Conservation (phyloP, 2,329 filamentous ascomycete species). For the Claviceps sp. region DNA sequence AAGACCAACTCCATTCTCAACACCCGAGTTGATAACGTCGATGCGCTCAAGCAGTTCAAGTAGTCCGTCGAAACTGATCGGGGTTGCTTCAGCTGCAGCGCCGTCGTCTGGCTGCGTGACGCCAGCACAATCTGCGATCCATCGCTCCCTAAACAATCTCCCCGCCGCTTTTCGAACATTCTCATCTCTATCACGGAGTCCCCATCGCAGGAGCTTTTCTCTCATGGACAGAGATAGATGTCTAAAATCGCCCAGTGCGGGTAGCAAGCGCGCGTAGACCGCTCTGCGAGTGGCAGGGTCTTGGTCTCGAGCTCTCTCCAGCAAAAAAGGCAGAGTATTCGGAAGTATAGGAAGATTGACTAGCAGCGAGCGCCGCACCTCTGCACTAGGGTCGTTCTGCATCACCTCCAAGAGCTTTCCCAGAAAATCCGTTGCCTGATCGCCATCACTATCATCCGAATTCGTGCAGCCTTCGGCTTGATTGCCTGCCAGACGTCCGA, state of each 20-base stretch:
- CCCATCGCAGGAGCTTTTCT: slow-evolving; percentile 92
- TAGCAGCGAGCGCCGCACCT: slow-evolving; percentile 78
- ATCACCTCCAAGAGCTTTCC: slow-evolving; percentile 77
- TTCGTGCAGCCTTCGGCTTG: slow-evolving; percentile 57
- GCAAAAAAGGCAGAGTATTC: slow-evolving; percentile 68
- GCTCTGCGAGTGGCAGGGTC: slow-evolving; percentile 74
- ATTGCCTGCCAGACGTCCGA: slow-evolving; percentile 73
- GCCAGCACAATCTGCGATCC: slow-evolving; percentile 90
- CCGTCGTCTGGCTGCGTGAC: slow-evolving; percentile 45
- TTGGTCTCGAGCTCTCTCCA: slow-evolving; percentile 82
- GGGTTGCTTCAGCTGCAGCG: slow-evolving; percentile 40
- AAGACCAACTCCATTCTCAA: slow-evolving; percentile 78
- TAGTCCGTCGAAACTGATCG: slow-evolving; percentile 67
- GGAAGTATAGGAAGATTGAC: slow-evolving; percentile 82
- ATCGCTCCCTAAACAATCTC: slow-evolving; percentile 82
- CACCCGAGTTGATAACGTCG: slow-evolving; percentile 79
- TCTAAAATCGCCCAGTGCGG: slow-evolving; percentile 83
- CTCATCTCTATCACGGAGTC: slow-evolving; percentile 84
- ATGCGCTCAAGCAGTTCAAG: slow-evolving; percentile 88
- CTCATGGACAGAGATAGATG: slow-evolving; percentile 87
- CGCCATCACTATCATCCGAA: slow-evolving; percentile 54
- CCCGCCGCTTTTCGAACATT: slow-evolving; percentile 86
- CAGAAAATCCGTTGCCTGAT: slow-evolving; percentile 53
- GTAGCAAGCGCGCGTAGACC: slow-evolving; percentile 76
- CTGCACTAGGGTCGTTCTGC: slow-evolving; percentile 87